A percentile compares a stretch with the other conserved stretches of the same genome.
These are phyloP conservation scores for Colletotrichum gloeosporioides DNA, from an alignment of 2,329 filamentous ascomycete genomes.

Conservation along the genomic window DNA sequence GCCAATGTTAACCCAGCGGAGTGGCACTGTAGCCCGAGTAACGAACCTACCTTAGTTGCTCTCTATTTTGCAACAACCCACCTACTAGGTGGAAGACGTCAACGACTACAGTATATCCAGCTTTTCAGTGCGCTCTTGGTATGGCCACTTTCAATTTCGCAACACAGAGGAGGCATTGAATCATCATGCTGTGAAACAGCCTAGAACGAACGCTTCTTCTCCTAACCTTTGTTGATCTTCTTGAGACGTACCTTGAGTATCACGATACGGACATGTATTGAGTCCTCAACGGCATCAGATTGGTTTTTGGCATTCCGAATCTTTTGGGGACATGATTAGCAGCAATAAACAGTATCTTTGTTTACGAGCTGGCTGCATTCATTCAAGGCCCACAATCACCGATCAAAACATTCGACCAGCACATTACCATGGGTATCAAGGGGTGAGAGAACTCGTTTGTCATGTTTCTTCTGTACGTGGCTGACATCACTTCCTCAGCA, in stretches of 20 bases:
- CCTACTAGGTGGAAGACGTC: neutral
- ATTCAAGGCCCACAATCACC: neutral
- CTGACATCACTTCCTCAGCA: slow-evolving; percentile 55
- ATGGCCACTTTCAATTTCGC: neutral
- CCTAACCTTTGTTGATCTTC: neutral
- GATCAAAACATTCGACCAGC: neutral
- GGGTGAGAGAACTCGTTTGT: slow-evolving; percentile 47
- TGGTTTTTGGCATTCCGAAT: neutral
- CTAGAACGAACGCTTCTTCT: neutral
- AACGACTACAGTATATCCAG: neutral
- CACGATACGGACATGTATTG: neutral
- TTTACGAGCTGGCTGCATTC: neutral
- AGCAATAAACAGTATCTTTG: neutral
- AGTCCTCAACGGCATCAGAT: neutral
- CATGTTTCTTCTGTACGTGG: neutral
- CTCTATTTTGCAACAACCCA: neutral
- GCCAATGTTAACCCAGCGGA: neutral
- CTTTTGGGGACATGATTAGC: neutral
- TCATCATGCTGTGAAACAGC: neutral
- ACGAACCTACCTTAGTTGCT: neutral
- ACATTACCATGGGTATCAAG: slow-evolving; percentile 67
- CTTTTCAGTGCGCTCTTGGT: neutral
- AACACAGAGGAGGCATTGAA: neutral
- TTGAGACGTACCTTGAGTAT: neutral
- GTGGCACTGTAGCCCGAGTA: neutral